Percentiles rank a stretch among this genome's conserved stretches.
phyloP scores from a whole-genome alignment of 2,329 filamentous ascomycete species.

The Neonectria ditissima region DNA sequence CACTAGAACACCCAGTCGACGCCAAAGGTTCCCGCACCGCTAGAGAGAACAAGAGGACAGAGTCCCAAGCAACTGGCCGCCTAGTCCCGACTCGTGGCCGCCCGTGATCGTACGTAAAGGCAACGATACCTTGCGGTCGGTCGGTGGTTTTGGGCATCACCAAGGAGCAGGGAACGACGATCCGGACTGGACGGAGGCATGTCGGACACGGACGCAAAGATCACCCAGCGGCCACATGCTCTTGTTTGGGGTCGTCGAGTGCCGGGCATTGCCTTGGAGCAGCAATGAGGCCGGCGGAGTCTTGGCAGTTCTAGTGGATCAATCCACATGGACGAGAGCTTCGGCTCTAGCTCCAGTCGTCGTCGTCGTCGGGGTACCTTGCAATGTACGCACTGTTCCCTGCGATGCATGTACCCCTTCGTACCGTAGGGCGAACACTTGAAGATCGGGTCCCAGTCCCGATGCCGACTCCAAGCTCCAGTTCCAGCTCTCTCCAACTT shows the following conservation, averaged over 20 bases:
- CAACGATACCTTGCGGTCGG: slow-evolving; percentile 15
- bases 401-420: background rate
- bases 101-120: slow-evolving; percentile 19
- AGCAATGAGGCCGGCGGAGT: slow-evolving; percentile 13
- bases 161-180: background rate
- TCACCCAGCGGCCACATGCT: background rate
- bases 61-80: slow-evolving; percentile 8
- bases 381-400: slow-evolving; percentile 4
- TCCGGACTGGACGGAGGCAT: background rate
- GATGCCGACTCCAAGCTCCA: background rate
- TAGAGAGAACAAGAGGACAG: slow-evolving; percentile 4
- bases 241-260: slow-evolving; percentile 1
- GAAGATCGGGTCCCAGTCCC: background rate
- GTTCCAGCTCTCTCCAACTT: slow-evolving; percentile 12
- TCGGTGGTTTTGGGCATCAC: background rate
- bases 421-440: background rate
- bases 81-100: slow-evolving; percentile 13
- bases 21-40: slow-evolving; percentile 11
- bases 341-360: slow-evolving; percentile 10
- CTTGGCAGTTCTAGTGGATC: slow-evolving; percentile 20
- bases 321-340: slow-evolving; percentile 13
- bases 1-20: slow-evolving; percentile 26
- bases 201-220: slow-evolving; percentile 5
- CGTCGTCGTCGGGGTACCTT: slow-evolving; percentile 1
- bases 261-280: slow-evolving; percentile 14